phyloP scores from a whole-genome alignment of 2,329 filamentous ascomycete genomes.

The Seiridium unicorne region DNA sequence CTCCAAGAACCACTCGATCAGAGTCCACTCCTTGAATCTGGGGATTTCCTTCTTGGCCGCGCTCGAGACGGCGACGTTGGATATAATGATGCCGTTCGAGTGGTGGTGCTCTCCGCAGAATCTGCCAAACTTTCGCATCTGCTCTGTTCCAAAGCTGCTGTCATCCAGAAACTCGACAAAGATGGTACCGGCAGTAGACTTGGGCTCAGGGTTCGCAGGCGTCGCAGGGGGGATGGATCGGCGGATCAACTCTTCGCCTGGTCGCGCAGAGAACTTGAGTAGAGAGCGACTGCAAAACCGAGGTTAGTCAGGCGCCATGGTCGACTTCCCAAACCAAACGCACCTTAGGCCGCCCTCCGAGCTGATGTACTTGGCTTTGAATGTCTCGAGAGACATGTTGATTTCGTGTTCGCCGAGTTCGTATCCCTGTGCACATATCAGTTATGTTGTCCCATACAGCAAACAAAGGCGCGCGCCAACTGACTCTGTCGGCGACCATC shows the following conservation, averaged over 20 bases:
- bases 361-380: slow-evolving; percentile 70
- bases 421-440: slow-evolving; percentile 68
- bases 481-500: slow-evolving; percentile 73
- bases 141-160: slow-evolving; percentile 80
- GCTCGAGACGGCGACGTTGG: slow-evolving; percentile 76
- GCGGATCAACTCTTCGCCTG: slow-evolving; percentile 77
- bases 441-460: neutral
- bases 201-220: slow-evolving; percentile 66
- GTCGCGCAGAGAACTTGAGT: slow-evolving; percentile 86
- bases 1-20: slow-evolving; percentile 94
- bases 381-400: slow-evolving; percentile 80
- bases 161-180: slow-evolving; percentile 89
- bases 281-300: slow-evolving; percentile 63
- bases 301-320: neutral
- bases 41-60: slow-evolving; percentile 85
- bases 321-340: slow-evolving; percentile 25
- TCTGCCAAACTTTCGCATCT: slow-evolving; percentile 87
- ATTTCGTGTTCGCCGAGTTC: slow-evolving; percentile 88
- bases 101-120: slow-evolving; percentile 77
- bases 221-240: slow-evolving; percentile 77
- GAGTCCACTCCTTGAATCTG: slow-evolving; percentile 70
- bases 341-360: slow-evolving; percentile 76
- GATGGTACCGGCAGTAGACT: slow-evolving; percentile 78
- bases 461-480: neutral
- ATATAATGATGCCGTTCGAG: slow-evolving; percentile 89